phyloP scores from a whole-genome alignment of 805 yeast species.

The Yamadazyma sp. region DNA sequence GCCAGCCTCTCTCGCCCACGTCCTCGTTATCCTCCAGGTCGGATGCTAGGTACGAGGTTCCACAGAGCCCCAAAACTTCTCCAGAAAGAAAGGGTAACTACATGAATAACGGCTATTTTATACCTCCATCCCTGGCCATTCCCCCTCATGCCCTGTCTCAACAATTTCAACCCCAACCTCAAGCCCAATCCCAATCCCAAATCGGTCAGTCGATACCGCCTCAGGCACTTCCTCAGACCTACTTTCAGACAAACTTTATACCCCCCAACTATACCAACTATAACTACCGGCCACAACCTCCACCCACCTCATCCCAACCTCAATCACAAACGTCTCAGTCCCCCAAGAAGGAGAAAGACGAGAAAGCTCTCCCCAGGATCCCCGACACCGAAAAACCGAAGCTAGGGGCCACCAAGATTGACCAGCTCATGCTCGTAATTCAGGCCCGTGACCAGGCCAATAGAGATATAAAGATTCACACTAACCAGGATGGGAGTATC shows the following conservation, averaged over 20 bases:
- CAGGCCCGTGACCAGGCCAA: conserved; percentile 84
- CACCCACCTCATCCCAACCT: conserved; percentile 6
- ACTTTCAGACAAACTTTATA: conserved; percentile 12
- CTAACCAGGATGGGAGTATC: conserved; percentile 69
- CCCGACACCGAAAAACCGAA: conserved; percentile 61
- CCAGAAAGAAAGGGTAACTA: conserved; percentile 19
- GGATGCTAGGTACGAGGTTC: conserved; percentile 33
- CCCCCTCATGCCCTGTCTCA: no score
- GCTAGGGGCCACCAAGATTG: conserved; percentile 85
- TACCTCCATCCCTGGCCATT: no score
- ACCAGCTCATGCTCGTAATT: conserved; percentile 85
- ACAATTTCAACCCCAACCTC: no score
- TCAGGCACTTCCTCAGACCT: conserved; percentile 8
- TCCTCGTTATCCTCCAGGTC: conserved; percentile 36
- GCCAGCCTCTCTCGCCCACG: conserved; percentile 31
- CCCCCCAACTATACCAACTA: conserved; percentile 14
- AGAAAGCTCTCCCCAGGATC: background rate
- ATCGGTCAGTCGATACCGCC: conserved; percentile 7
- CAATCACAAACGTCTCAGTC: conserved; percentile 10
- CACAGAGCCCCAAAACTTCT: conserved; percentile 42
- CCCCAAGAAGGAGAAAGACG: background rate
- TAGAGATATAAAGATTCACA: conserved; percentile 49
- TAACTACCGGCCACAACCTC: conserved; percentile 9
- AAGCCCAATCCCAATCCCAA: conserved; percentile 6
- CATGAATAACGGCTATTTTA: conserved; percentile 1